Conservation (phyloP, 805 yeast species). For the Lipomyces spencermartinsiae region DNA sequence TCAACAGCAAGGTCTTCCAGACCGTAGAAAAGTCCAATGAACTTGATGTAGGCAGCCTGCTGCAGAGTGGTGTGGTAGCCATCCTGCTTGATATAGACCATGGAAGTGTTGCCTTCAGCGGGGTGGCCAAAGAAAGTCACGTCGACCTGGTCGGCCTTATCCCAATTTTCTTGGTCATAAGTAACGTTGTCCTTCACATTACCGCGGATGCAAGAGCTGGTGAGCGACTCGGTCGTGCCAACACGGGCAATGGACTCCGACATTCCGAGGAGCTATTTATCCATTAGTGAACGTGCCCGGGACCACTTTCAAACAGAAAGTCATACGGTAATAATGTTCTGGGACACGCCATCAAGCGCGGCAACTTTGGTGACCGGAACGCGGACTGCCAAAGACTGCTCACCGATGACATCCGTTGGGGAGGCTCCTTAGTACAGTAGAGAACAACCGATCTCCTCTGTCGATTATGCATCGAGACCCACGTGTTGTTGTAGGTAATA, state of each 20-base stretch:
- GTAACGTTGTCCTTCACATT: constrained; percentile 20
- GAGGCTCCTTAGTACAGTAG: constrained; percentile 23
- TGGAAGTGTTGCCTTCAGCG: background rate
- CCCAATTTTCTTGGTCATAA: constrained; percentile 8
- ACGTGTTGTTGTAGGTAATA: constrained; percentile 24
- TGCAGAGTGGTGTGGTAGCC: constrained; percentile 16
- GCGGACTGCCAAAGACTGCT: too few relatives aligned
- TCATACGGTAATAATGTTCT: too few relatives aligned
- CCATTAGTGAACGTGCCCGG: too few relatives aligned
- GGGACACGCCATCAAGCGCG: too few relatives aligned
- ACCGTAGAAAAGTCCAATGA: constrained; percentile 16
- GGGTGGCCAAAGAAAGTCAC: constrained; percentile 20
- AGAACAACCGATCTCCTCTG: constrained; percentile 15
- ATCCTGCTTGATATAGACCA: constrained; percentile 16
- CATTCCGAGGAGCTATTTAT: constrained; percentile 19
- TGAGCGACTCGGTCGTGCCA: constrained; percentile 19
- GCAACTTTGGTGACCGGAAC: too few relatives aligned
- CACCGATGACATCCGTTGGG: background rate
- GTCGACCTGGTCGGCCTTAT: constrained; percentile 16
- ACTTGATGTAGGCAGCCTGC: constrained; percentile 24
- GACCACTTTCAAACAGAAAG: too few relatives aligned
- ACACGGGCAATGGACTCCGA: constrained; percentile 19
- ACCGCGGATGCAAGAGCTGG: constrained; percentile 23
- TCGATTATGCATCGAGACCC: constrained; percentile 6
- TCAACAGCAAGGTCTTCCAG: constrained; percentile 18